Percentiles rank a stretch among this genome's conserved stretches.
phyloP scores from a whole-genome alignment of 2,329 filamentous ascomycete genomes.

The Aspergillus sp. region DNA sequence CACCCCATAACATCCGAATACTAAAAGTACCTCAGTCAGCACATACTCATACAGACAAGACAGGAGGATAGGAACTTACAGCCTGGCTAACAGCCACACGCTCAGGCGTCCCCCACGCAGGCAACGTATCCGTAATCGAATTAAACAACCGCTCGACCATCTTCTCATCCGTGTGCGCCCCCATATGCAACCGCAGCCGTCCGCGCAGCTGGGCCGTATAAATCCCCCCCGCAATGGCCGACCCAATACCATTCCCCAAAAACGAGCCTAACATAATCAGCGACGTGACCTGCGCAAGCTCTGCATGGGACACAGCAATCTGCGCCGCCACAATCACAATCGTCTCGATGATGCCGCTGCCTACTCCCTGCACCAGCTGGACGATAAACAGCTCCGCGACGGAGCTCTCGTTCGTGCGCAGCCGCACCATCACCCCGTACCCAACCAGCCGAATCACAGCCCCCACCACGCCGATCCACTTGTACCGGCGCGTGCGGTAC shows the following conservation, averaged over 20 bases:
- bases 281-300: slow-evolving; percentile 50
- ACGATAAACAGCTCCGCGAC: slow-evolving; percentile 47
- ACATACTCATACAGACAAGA: too few species aligned
- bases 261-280: slow-evolving; percentile 45
- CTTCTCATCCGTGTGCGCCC: slow-evolving; percentile 24
- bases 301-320: slow-evolving; percentile 44
- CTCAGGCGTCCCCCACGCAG: slow-evolving; percentile 41
- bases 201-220: slow-evolving; percentile 48
- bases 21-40: too few species aligned
- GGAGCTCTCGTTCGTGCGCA: slow-evolving; percentile 44
- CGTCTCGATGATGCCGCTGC: slow-evolving; percentile 47
- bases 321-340: slow-evolving; percentile 45
- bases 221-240: slow-evolving; percentile 48
- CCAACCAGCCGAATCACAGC: slow-evolving; percentile 45
- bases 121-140: slow-evolving; percentile 44
- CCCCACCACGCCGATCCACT: slow-evolving; percentile 45
- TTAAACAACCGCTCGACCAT: slow-evolving; percentile 42
- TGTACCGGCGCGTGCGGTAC: slow-evolving; percentile 44
- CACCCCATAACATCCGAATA: slow-evolving; percentile 31
- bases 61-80: slow-evolving; percentile 14
- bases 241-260: slow-evolving; percentile 34
- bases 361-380: slow-evolving; percentile 49
- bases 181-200: slow-evolving; percentile 37
- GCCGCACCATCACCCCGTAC: slow-evolving; percentile 51
- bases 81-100: slow-evolving; percentile 44